Percentiles rank a stretch among this genome's conserved stretches.
Conservation (phyloP, 1,284 basidiomycete genomes). For the Tilletiaria anomala region DNA sequence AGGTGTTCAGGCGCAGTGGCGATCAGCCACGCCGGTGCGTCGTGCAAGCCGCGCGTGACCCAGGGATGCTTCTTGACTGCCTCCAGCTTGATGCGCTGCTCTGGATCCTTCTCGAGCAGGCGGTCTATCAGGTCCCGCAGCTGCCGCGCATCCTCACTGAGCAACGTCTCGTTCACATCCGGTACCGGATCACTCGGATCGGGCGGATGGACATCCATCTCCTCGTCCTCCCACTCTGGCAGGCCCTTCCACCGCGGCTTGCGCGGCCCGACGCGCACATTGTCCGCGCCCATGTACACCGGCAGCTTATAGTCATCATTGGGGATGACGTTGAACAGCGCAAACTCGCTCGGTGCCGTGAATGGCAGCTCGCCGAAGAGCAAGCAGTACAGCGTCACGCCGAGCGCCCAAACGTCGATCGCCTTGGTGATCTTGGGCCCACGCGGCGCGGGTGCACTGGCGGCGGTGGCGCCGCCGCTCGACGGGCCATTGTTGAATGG, state of each 20-base stretch:
- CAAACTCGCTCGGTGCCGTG: constrained; percentile 55
- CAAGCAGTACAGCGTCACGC: constrained; percentile 90
- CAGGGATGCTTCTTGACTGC: constrained; percentile 71
- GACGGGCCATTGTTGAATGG: neutral
- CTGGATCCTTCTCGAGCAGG: constrained; percentile 69
- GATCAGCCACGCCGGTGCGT: constrained; percentile 62
- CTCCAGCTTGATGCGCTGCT: constrained; percentile 62
- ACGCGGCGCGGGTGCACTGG: too few relatives aligned
- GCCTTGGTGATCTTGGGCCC: constrained; percentile 93
- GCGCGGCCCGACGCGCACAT: constrained; percentile 36
- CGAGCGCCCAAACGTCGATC: constrained; percentile 97
- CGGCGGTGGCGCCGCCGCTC: constrained; percentile 2
- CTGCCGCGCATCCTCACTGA: neutral
- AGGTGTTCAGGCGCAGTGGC: constrained; percentile 55
- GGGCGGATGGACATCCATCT: constrained; percentile 29
- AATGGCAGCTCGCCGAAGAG: constrained; percentile 73
- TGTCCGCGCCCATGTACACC: constrained; percentile 49
- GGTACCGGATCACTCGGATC: constrained; percentile 48
- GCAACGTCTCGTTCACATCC: constrained; percentile 11
- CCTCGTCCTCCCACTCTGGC: constrained; percentile 14
- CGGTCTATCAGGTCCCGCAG: constrained; percentile 35
- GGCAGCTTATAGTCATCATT: constrained; percentile 61
- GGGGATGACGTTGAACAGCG: constrained; percentile 70
- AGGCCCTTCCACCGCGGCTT: neutral
- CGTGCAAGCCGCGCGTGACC: constrained; percentile 59